These are phyloP conservation scores for Macrophomina phaseolina DNA, from an alignment of 2,329 filamentous ascomycete genomes.

Conservation along the genomic window DNA sequence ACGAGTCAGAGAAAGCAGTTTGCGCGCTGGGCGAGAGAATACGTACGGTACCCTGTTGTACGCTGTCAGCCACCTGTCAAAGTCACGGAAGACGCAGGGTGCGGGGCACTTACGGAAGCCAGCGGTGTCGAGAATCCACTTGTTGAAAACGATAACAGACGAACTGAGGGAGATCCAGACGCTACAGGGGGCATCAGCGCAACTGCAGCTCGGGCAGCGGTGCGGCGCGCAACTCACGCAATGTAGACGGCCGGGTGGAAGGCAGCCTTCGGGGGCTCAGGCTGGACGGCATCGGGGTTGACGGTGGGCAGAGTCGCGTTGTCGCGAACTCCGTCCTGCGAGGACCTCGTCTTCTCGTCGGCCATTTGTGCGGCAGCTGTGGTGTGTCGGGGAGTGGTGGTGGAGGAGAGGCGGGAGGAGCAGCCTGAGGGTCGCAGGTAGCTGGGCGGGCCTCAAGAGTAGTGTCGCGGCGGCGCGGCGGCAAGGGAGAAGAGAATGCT, in stretches of 20 bases:
- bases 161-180: slow-evolving; percentile 93
- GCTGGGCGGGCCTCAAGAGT: slow-evolving; percentile 18
- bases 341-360: slow-evolving; percentile 82
- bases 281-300: slow-evolving; percentile 77
- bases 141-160: slow-evolving; percentile 98
- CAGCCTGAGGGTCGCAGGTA: slow-evolving; percentile 18
- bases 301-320: slow-evolving; percentile 76
- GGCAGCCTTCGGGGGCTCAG: slow-evolving; percentile 65
- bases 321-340: slow-evolving; percentile 74
- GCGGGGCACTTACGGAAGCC: slow-evolving; percentile 72
- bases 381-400: slow-evolving; percentile 33
- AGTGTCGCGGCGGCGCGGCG: slow-evolving; percentile 22
- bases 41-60: slow-evolving; percentile 54
- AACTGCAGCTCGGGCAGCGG: slow-evolving; percentile 6
- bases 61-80: slow-evolving; percentile 37
- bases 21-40: not conserved
- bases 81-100: not conserved
- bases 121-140: slow-evolving; percentile 89
- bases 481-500: slow-evolving; percentile 29
- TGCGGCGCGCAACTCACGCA: slow-evolving; percentile 53
- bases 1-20: slow-evolving; percentile 47
- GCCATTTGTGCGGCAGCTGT: slow-evolving; percentile 60
- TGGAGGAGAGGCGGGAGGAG: slow-evolving; percentile 28
- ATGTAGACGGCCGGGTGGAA: slow-evolving; percentile 90
- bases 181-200: slow-evolving; percentile 53